Evolutionary conservation across 768 basidiomycete genomes (phyloP).

Genomic region (Termitomyces sp.): DNA sequence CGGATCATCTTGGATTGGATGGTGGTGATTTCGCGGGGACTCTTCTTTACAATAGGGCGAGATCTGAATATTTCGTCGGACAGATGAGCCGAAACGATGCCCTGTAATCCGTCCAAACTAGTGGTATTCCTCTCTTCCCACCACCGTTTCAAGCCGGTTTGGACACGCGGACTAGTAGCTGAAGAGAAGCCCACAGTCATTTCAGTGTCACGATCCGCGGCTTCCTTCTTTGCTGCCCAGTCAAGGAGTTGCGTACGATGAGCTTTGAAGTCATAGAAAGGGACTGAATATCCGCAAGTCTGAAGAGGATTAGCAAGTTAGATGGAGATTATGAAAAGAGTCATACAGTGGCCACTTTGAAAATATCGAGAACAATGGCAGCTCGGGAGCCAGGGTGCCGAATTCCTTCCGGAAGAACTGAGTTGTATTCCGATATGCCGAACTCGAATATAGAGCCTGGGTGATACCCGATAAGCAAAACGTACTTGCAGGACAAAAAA

Average conservation of each 20-base stretch:
- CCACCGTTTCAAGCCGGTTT: constrained; percentile 48
- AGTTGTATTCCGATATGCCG: constrained; percentile 55
- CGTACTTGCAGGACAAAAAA: neutral
- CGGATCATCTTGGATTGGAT: constrained; percentile 7
- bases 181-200: constrained; percentile 17
- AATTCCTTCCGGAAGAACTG: constrained; percentile 37
- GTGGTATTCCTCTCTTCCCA: constrained; percentile 47
- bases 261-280: constrained; percentile 50
- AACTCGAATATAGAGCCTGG: constrained; percentile 58
- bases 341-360: constrained; percentile 48
- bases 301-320: constrained; percentile 16
- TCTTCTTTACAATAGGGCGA: constrained; percentile 8
- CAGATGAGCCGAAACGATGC: constrained; percentile 27
- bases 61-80: constrained; percentile 17
- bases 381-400: constrained; percentile 57
- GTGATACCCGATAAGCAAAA: constrained; percentile 4
- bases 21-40: neutral
- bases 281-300: constrained; percentile 68
- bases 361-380: constrained; percentile 52
- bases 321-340: neutral
- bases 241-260: constrained; percentile 53
- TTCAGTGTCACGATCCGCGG: constrained; percentile 22
- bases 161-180: constrained; percentile 12
- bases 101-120: constrained; percentile 58
- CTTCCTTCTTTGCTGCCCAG: constrained; percentile 44